Evolutionary conservation across 345 rosid species (phyloP).

Genomic region (Euphorbia tirucalli): DNA sequence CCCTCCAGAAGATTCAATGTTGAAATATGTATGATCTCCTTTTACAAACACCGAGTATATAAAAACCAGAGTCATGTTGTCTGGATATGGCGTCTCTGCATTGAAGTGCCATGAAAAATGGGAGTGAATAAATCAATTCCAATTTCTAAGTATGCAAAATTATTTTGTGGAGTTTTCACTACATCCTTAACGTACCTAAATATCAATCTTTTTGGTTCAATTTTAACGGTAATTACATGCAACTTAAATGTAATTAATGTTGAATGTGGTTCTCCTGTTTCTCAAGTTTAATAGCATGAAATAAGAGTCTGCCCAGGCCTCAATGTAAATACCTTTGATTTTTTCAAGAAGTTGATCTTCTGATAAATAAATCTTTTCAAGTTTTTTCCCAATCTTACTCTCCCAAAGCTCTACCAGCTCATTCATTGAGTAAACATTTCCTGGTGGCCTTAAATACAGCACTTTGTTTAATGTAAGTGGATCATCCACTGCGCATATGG

Average conservation of each 20-base stretch:
- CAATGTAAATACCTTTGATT: conserved; percentile 52
- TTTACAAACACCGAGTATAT: conserved; percentile 51
- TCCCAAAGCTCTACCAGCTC: conserved; percentile 67
- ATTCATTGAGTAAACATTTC: conserved; percentile 63
- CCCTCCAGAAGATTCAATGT: conserved; percentile 38
- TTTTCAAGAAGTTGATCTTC: conserved; percentile 60
- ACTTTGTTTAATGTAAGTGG: conserved; percentile 57
- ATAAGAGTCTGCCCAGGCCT: too few species aligned
- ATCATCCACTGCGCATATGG: conserved; percentile 61
- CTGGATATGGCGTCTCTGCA: conserved; percentile 62
- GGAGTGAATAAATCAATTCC: too few species aligned
- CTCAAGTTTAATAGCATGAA: not conserved
- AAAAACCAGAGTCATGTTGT: conserved; percentile 45
- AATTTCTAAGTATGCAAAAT: too few species aligned
- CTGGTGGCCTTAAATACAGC: conserved; percentile 62
- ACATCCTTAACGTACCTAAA: too few species aligned
- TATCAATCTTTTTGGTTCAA: too few species aligned
- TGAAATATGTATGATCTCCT: conserved; percentile 58
- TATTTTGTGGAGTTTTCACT: too few species aligned
- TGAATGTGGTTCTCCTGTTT: too few species aligned
- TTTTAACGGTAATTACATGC: too few species aligned
- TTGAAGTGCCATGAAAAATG: too few species aligned
- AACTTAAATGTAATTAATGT: too few species aligned
- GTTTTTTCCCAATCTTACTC: conserved; percentile 55
- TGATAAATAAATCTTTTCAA: conserved; percentile 46